Conservation (phyloP, 305 asterid genomes). For the Solanum hybrid region DNA sequence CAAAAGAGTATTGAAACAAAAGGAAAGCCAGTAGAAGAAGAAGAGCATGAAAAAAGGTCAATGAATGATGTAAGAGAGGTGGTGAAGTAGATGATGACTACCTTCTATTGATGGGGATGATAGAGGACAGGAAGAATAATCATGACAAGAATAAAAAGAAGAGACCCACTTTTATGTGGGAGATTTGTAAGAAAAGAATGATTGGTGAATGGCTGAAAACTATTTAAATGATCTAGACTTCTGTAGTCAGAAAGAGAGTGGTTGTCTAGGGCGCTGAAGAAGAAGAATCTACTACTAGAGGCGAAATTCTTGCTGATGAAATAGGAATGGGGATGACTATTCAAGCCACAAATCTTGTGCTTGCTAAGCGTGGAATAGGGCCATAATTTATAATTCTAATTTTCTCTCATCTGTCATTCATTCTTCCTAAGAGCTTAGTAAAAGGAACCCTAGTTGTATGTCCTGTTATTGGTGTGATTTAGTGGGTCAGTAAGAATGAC, state of each 20-base stretch:
- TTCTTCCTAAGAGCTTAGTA: too few relatives aligned
- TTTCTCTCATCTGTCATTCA: too few relatives aligned
- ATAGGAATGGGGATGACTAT: not conserved
- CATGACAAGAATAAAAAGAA: not conserved
- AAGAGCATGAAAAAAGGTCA: not conserved
- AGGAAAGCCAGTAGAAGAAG: not conserved
- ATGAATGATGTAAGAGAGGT: too few relatives aligned
- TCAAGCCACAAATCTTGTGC: not conserved
- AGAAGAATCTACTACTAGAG: not conserved
- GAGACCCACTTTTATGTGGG: not conserved
- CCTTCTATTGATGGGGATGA: not conserved
- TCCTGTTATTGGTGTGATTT: too few relatives aligned
- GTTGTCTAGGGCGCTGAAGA: not conserved
- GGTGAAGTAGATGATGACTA: not conserved
- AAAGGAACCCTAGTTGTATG: too few relatives aligned
- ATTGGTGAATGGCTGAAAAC: not conserved
- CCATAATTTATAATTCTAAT: too few relatives aligned
- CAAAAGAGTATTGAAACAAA: not conserved
- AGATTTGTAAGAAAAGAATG: not conserved
- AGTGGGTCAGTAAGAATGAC: too few relatives aligned
- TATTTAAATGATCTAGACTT: not conserved
- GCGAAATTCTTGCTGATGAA: not conserved
- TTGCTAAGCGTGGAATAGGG: too few relatives aligned
- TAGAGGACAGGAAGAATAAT: not conserved
- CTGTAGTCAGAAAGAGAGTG: too few relatives aligned